phyloP scores from a whole-genome alignment of 257 asterid species.

The Leptodermis oblonga region DNA sequence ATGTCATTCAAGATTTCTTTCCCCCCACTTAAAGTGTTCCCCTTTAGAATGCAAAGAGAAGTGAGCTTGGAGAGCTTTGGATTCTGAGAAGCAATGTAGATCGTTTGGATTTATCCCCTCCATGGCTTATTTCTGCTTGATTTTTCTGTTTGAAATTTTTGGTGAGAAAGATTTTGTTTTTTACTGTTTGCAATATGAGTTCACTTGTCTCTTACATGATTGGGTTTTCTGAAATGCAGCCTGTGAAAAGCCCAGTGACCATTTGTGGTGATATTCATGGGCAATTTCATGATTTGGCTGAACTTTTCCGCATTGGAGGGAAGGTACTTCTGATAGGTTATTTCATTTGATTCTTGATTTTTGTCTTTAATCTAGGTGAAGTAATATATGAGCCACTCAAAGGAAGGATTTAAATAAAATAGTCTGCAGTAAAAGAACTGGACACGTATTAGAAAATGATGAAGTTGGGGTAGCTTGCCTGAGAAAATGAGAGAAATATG shows the following conservation, averaged over 20 bases:
- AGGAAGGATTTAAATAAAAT: constrained; percentile 17
- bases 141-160: background rate
- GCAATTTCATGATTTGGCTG: constrained; percentile 94
- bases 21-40: background rate
- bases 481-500: background rate
- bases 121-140: background rate
- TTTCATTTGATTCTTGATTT: background rate
- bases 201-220: background rate
- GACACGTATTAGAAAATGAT: background rate
- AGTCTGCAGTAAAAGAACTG: constrained; percentile 16
- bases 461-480: background rate
- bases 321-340: constrained; percentile 49
- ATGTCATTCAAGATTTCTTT: background rate
- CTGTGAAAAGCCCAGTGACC: constrained; percentile 92
- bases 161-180: background rate
- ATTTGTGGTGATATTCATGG: constrained; percentile 98
- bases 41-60: background rate
- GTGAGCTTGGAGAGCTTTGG: background rate
- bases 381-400: constrained; percentile 22
- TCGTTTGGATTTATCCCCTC: background rate
- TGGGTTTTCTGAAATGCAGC: constrained; percentile 53
- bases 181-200: background rate
- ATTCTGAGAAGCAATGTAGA: background rate
- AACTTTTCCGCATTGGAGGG: constrained; percentile 95
- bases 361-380: constrained; percentile 22